phyloP scores from a whole-genome alignment of 768 basidiomycete species.

The Tremella mesenterica region DNA sequence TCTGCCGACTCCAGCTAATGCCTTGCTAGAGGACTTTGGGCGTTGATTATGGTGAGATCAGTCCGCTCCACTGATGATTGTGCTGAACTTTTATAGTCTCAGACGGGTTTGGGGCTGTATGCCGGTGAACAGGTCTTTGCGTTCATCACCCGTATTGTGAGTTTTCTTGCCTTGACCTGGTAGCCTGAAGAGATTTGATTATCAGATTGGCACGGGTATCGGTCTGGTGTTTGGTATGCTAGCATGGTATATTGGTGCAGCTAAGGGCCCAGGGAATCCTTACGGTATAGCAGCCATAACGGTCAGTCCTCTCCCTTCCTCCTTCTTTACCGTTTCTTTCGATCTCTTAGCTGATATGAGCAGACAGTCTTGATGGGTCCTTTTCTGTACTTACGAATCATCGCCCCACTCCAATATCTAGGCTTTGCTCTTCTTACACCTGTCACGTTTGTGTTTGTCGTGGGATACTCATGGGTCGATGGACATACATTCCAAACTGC shows the following conservation, averaged over 20 bases:
- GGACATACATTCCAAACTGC: slow-evolving; percentile 49
- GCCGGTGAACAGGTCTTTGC: slow-evolving; percentile 54
- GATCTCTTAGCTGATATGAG: not conserved
- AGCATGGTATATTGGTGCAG: slow-evolving; percentile 45
- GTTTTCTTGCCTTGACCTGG: slow-evolving; percentile 23
- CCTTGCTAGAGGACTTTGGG: slow-evolving; percentile 51
- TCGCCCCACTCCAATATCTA: slow-evolving; percentile 43
- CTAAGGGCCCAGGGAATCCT: slow-evolving; percentile 50
- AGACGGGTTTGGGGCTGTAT: slow-evolving; percentile 54
- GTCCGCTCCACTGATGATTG: not conserved
- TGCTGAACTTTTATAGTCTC: slow-evolving; percentile 40
- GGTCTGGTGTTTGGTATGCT: slow-evolving; percentile 41
- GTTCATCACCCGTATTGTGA: slow-evolving; percentile 50
- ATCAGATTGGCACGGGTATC: slow-evolving; percentile 27
- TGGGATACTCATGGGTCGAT: slow-evolving; percentile 58
- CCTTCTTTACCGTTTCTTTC: not conserved
- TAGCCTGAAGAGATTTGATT: slow-evolving; percentile 7
- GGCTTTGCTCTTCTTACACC: slow-evolving; percentile 39
- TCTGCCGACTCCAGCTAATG: slow-evolving; percentile 42
- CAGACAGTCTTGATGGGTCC: slow-evolving; percentile 49
- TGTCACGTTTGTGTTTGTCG: slow-evolving; percentile 48
- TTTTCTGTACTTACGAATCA: slow-evolving; percentile 51
- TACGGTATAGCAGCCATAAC: slow-evolving; percentile 53
- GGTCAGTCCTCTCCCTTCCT: slow-evolving; percentile 23
- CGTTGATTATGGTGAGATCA: slow-evolving; percentile 50